These are phyloP conservation scores for Aciculosporium take DNA, from an alignment of 2,329 filamentous ascomycete species.

Conservation along the genomic window DNA sequence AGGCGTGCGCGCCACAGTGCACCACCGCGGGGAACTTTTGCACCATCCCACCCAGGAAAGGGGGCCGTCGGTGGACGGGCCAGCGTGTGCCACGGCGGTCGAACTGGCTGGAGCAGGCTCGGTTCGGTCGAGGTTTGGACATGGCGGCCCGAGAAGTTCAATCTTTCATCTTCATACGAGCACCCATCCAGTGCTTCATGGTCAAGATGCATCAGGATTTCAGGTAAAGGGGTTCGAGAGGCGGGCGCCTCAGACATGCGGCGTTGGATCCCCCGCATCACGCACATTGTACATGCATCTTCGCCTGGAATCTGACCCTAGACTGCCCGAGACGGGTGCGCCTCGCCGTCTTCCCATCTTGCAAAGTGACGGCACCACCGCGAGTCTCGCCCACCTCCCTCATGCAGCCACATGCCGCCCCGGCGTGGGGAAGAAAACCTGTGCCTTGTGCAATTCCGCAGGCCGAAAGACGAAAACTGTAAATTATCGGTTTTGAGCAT, in stretches of 20 bases:
- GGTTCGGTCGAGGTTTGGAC: no score
- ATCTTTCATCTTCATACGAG: no score
- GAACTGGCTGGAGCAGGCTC: neutral
- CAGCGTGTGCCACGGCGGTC: neutral
- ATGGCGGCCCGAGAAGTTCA: no score
- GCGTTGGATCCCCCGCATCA: no score
- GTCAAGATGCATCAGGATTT: no score
- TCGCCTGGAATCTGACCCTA: neutral
- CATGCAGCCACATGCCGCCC: neutral
- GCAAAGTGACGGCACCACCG: neutral
- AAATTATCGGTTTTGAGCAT: neutral
- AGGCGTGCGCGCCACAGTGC: no score
- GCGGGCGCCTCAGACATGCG: no score
- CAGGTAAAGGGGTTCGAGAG: no score
- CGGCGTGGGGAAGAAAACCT: neutral
- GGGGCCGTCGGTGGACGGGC: neutral
- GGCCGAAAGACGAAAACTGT: neutral
- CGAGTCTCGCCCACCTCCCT: neutral
- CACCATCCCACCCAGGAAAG: no score
- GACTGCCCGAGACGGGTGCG: neutral
- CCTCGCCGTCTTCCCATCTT: neutral
- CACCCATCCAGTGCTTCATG: no score
- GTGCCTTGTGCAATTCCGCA: neutral
- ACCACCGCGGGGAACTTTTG: no score
- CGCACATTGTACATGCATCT: no score